Evolutionary conservation across 495 filamentous ascomycete species (phyloP), one percentile per base, ranked within the genome.

Genomic region (Hypomontagnella submonticulosa): DNA sequence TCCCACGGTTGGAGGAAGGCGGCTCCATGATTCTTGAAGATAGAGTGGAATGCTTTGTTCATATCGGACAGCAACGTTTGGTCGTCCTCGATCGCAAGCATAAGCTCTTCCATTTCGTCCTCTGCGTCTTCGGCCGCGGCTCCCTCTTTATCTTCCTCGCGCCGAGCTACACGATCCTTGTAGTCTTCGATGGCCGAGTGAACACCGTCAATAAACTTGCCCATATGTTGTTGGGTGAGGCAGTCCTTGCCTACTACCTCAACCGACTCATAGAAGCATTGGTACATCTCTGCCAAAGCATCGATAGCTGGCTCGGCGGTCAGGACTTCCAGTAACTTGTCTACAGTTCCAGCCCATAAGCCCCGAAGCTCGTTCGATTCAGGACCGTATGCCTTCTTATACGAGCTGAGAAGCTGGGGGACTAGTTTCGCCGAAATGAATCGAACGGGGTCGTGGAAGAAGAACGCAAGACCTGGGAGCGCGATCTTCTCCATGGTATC

Each of bases 21-120:
- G 13, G 85, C 82, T 56, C 91, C 90, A 71, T 96, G 91, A 81
- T 97, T 91, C 83, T 97, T 97, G 82, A 98, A 98, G 69, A 99
- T 92, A 42, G 91, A 95, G 76, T 99, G 96, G 86, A 97, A 99
- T 0, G 96, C 92, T 81, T 99, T 99, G 88, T 98, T 99, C 96
- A 99, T 99, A 72, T 99, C 96, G 7, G 93, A 97, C 46, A 99
- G 87, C 16, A 99, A 81, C 20, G 92, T 93, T 75, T 98, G 95
- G 73, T 99, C 96, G 67, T 99, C 96, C 76, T 99, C 96, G 33
- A 99, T 91, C 4, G 96, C 96, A 69, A 95, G 90, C 4, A 94
- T 76, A 47, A 88, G 86, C 27, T 93, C 91, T 66, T 93, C 91
- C 3, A 83, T 82, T 53, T 94, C 89, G 66, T 97, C 92, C 53